Percentiles rank a stretch among this genome's conserved stretches.
phyloP scores from a whole-genome alignment of 495 filamentous ascomycete genomes.

The Oleoguttula mirabilis region DNA sequence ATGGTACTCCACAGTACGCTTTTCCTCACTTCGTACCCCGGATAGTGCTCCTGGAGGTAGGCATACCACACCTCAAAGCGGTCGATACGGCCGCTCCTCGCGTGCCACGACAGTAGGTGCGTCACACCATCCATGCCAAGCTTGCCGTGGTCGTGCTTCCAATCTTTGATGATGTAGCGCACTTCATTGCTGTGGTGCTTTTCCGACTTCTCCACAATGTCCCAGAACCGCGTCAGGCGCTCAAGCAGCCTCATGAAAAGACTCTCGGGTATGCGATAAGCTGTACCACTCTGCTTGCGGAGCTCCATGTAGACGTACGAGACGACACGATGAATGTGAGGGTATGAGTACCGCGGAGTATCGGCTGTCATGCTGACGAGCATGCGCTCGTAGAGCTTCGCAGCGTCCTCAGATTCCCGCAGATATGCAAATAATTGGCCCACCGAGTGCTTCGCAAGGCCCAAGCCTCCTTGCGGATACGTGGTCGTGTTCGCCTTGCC shows the following conservation, averaged over 20 bases:
- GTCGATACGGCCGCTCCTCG: slow-evolving; percentile 40
- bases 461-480: neutral
- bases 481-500: no score
- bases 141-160: slow-evolving; percentile 14
- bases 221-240: neutral
- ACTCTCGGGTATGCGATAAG: neutral
- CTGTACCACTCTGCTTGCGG: neutral
- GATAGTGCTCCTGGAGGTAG: slow-evolving; percentile 33
- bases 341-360: neutral
- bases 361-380: neutral
- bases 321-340: slow-evolving; percentile 5
- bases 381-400: slow-evolving; percentile 2
- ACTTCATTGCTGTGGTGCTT: slow-evolving; percentile 2
- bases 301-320: slow-evolving; percentile 7
- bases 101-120: slow-evolving; percentile 36
- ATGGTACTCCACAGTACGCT: slow-evolving; percentile 37
- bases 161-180: slow-evolving; percentile 14
- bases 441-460: neutral
- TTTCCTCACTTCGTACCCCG: slow-evolving; percentile 28
- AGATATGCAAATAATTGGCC: slow-evolving; percentile 1
- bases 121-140: slow-evolving; percentile 6
- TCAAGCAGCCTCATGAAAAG: slow-evolving; percentile 8
- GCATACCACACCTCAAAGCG: slow-evolving; percentile 44
- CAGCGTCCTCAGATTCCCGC: neutral
- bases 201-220: neutral